These are phyloP conservation scores for Chenopodium suecicum DNA, from an alignment of 148 eudicot genomes.

Conservation along the genomic window DNA sequence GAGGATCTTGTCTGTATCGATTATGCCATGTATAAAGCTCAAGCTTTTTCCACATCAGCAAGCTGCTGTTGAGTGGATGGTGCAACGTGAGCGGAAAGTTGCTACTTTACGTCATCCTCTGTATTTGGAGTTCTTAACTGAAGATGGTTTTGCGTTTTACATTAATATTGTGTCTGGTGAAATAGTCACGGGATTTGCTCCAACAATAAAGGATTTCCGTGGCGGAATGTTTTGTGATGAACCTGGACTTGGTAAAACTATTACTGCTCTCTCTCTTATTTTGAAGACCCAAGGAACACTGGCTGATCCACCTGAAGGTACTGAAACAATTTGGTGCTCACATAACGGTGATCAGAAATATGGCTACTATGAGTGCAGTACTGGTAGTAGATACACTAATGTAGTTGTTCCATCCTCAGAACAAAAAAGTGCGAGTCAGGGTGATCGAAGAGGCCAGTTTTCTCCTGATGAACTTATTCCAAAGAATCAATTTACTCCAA, in stretches of 20 bases:
- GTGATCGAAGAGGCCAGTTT: slow-evolving; percentile 54
- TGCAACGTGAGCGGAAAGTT: slow-evolving; percentile 75
- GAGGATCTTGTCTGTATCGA: slow-evolving; percentile 60
- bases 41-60: slow-evolving; percentile 92
- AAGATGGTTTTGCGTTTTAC: slow-evolving; percentile 66
- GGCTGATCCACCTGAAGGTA: slow-evolving; percentile 74
- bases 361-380: slow-evolving; percentile 81
- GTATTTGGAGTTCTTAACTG: slow-evolving; percentile 54
- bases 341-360: slow-evolving; percentile 66
- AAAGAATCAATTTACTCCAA: slow-evolving; percentile 29
- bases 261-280: slow-evolving; percentile 89
- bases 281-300: slow-evolving; percentile 87
- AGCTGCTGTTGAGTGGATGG: slow-evolving; percentile 99
- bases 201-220: slow-evolving; percentile 65
- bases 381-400: slow-evolving; percentile 35
- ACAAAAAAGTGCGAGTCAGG: slow-evolving; percentile 39
- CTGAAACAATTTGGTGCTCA: slow-evolving; percentile 56
- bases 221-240: slow-evolving; percentile 99
- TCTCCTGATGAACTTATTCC: slow-evolving; percentile 51
- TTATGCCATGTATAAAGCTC: slow-evolving; percentile 91
- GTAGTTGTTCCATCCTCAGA: slow-evolving; percentile 33
- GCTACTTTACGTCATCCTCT: slow-evolving; percentile 61
- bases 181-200: slow-evolving; percentile 47
- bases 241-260: slow-evolving; percentile 97
- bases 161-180: slow-evolving; percentile 76